These are phyloP conservation scores for Trypanosoma cruzi DNA, from an alignment of 208 protist genomes.

Conservation along the genomic window DNA sequence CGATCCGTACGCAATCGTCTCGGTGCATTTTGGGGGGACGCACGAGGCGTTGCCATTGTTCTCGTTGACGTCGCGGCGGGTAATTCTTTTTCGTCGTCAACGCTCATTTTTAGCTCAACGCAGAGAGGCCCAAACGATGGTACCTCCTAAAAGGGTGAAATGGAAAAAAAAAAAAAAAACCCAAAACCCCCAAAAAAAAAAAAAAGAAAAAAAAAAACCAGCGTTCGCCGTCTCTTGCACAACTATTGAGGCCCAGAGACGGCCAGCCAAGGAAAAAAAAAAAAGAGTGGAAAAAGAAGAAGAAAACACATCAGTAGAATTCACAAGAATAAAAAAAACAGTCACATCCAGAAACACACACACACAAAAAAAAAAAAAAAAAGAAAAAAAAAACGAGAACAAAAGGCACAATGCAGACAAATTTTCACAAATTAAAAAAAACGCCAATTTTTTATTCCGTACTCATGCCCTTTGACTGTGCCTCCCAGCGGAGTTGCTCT, in stretches of 20 bases:
- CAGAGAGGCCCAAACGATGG: not conserved
- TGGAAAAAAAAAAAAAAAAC: too few species aligned
- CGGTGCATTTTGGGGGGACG: not conserved
- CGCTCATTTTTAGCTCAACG: not conserved
- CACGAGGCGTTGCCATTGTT: not conserved
- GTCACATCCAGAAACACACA: not conserved
- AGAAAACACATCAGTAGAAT: not conserved
- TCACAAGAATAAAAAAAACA: not conserved
- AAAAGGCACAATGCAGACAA: too few species aligned
- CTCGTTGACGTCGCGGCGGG: too few species aligned
- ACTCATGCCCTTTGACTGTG: constrained; percentile 66
- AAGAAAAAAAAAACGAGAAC: not conserved
- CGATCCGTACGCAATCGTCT: not conserved
- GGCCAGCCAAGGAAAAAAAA: constrained; percentile 13
- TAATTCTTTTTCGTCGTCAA: not conserved
- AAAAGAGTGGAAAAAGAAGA: not conserved
- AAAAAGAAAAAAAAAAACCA: not conserved
- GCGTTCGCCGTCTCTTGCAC: too few species aligned
- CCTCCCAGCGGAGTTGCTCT: constrained; percentile 64
- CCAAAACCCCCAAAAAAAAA: not conserved
- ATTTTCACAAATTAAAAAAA: not conserved
- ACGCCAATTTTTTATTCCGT: constrained; percentile 1
- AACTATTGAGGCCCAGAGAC: not conserved
- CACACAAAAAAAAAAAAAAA: not conserved
- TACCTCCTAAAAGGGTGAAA: not conserved